phyloP scores from a whole-genome alignment of 257 asterid species.

The Solanum neorickii region DNA sequence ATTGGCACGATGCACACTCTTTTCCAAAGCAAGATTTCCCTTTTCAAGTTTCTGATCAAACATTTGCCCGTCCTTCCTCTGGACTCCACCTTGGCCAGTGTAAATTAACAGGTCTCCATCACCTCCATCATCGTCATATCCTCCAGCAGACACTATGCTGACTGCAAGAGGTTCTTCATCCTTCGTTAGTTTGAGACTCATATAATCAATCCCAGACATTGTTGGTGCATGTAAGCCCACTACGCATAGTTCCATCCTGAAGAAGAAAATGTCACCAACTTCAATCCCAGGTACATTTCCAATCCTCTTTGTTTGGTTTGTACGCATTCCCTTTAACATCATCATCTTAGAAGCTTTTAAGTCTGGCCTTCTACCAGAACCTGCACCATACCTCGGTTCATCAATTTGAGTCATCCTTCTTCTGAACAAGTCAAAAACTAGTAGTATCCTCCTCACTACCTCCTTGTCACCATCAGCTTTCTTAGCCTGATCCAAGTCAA shows the following conservation, averaged over 20 bases:
- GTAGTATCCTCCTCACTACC: constrained; percentile 30
- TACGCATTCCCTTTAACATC: constrained; percentile 57
- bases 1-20: constrained; percentile 9
- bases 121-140: constrained; percentile 72
- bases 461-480: constrained; percentile 52
- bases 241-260: constrained; percentile 83
- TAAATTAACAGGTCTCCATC: constrained; percentile 30
- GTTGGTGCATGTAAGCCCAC: constrained; percentile 78
- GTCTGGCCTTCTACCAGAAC: constrained; percentile 59
- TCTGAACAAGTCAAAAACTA: constrained; percentile 48
- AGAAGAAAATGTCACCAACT: constrained; percentile 84
- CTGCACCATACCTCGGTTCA: constrained; percentile 42
- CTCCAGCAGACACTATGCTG: constrained; percentile 89
- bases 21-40: constrained; percentile 36
- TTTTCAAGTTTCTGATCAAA: constrained; percentile 20
- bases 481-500: constrained; percentile 34
- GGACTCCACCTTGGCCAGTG: constrained; percentile 14
- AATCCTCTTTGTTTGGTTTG: constrained; percentile 50
- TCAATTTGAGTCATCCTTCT: constrained; percentile 53
- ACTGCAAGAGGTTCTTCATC: constrained; percentile 86
- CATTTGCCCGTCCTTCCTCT: constrained; percentile 1
- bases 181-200: constrained; percentile 41
- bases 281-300: constrained; percentile 73
- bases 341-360: constrained; percentile 41
- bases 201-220: constrained; percentile 92